Percentiles rank a stretch among this genome's conserved stretches.
phyloP scores from a whole-genome alignment of 129 eudicot genomes.

The Kitagawia praeruptora region DNA sequence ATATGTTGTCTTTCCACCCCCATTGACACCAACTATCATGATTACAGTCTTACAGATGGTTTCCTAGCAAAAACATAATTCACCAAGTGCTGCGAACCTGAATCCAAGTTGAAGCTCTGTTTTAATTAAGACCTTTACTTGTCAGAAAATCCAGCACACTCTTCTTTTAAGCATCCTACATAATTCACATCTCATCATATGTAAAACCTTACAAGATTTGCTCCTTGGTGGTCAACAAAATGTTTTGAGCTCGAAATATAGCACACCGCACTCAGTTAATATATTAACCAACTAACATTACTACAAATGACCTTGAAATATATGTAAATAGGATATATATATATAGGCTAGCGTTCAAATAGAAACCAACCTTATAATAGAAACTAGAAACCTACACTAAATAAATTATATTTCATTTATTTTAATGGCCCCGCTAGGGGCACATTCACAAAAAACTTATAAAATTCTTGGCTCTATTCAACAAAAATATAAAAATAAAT shows the following conservation, averaged over 20 bases:
- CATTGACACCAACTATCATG: conserved; percentile 72
- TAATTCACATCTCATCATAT: conserved; percentile 5
- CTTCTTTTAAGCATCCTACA: conserved; percentile 81
- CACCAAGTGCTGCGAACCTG: conserved; percentile 39
- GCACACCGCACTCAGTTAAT: neutral
- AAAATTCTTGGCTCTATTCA: too few relatives aligned
- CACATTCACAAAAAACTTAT: too few relatives aligned
- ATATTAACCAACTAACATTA: neutral
- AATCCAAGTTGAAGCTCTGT: conserved; percentile 86
- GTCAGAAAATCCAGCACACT: conserved; percentile 66
- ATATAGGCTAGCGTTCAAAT: too few relatives aligned
- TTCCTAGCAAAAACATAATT: conserved; percentile 40
- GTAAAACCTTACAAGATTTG: neutral
- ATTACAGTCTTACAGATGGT: conserved; percentile 56
- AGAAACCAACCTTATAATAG: too few relatives aligned
- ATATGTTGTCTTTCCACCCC: conserved; percentile 98
- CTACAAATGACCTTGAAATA: neutral
- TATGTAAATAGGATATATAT: neutral
- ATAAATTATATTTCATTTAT: too few relatives aligned
- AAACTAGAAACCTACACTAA: too few relatives aligned
- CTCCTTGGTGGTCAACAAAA: neutral
- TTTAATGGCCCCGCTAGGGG: too few relatives aligned
- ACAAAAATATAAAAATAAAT: too few relatives aligned
- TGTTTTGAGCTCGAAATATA: neutral
- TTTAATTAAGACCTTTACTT: conserved; percentile 64